These are phyloP conservation scores for Brasenia schreberi DNA, from an alignment of 164 flowering plant genomes.

Conservation along the genomic window DNA sequence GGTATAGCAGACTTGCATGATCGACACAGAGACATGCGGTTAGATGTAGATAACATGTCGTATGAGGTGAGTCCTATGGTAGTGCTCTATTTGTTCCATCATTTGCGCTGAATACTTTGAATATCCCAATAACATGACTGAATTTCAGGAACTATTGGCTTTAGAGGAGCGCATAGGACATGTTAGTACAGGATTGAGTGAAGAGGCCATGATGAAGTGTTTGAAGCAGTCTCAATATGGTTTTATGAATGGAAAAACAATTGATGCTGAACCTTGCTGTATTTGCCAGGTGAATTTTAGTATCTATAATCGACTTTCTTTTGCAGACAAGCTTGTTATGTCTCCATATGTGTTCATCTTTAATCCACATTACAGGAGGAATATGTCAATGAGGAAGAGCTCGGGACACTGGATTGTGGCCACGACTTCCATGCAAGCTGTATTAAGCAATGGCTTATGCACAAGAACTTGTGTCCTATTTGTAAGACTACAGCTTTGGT, in stretches of 20 bases:
- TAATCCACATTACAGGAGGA: constrained; percentile 42
- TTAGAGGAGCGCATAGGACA: constrained; percentile 70
- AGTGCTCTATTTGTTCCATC: too few species aligned
- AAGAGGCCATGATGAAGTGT: constrained; percentile 30
- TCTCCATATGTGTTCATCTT: background rate
- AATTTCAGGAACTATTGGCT: constrained; percentile 72
- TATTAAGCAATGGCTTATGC: constrained; percentile 71
- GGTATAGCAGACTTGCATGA: constrained; percentile 1
- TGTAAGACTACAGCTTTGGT: constrained; percentile 54
- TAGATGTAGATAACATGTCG: constrained; percentile 10
- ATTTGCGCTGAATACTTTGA: too few species aligned
- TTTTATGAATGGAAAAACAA: constrained; percentile 8
- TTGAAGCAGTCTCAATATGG: constrained; percentile 40
- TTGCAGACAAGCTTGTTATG: constrained; percentile 1
- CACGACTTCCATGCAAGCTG: constrained; percentile 69
- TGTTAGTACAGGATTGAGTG: constrained; percentile 64
- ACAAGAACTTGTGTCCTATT: constrained; percentile 75
- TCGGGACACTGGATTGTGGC: constrained; percentile 62
- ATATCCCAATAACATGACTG: background rate
- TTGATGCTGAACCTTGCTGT: constrained; percentile 63
- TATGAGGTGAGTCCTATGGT: constrained; percentile 8
- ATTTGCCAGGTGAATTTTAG: constrained; percentile 50
- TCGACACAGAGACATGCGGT: constrained; percentile 5
- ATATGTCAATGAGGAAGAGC: constrained; percentile 39
- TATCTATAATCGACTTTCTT: background rate